Evolutionary conservation across 1,284 basidiomycete genomes (phyloP), one percentile per base, ranked within the genome.

Genomic region (Anthracocystis walkeri): DNA sequence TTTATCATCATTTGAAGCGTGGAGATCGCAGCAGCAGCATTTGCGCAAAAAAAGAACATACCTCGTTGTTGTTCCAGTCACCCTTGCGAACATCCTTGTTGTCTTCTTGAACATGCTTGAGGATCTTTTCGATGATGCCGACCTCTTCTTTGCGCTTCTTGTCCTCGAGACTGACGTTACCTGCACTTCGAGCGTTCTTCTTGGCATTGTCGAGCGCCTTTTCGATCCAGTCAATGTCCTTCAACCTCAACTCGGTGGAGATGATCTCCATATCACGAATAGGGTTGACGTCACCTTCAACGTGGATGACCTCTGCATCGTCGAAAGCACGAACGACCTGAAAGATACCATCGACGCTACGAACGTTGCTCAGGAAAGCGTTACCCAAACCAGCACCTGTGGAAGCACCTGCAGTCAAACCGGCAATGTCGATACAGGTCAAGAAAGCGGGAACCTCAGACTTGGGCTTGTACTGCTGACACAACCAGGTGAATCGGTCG

Each of bases 211-310:
- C 96, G 38, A 97, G 86, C 55, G 91, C 88, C 87, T 98, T 98
- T 87, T 98, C 93, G 14, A 94, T 91, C 97, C 97, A 99, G 84
- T 99, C 97, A 76, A 97, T 97, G 86, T 99, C 97, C 88, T 99
- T 99, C 61, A 99, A 87, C 53, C 95, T 89, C 57, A 85, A 77
- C 67, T 85, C 83, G 35, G 91, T 97, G 77, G 92, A 92, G 85
- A 99, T 99, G 84, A 98, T 97, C 78, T 94, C 91, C 96, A 99
- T 98, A 87, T 99, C 97, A 74, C 97, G 92, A 58, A 93, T 81
- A 21, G 97, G 97, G 87, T 99, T 89, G 65, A 99, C 95, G 78
- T 99, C 97, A 58, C 97, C 97, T 87, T 99, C 97, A 81, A 99
- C 97, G 87, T 99, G 97, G 79, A 94, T 98, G 85, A 99, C 95